phyloP scores from a whole-genome alignment of 306 rosid genomes.

The Lotus japonicus region DNA sequence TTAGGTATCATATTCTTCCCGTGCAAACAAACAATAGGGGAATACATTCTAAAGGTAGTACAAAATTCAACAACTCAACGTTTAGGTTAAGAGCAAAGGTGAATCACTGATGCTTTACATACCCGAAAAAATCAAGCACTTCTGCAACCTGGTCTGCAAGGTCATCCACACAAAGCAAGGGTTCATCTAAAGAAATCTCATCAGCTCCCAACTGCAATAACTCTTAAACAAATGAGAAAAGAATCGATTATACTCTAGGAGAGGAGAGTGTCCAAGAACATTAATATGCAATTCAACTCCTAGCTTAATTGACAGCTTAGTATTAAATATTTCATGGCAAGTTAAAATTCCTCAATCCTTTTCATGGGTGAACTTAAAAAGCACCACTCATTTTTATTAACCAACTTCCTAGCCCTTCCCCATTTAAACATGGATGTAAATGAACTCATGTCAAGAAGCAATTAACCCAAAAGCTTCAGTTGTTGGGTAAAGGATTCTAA shows the following conservation, averaged over 20 bases:
- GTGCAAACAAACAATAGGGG: too few species aligned
- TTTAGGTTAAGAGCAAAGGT: not conserved
- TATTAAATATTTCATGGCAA: not conserved
- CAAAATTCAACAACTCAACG: too few species aligned
- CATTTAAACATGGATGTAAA: not conserved
- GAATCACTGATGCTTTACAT: constrained; percentile 7
- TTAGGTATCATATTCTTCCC: too few species aligned
- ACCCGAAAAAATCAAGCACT: constrained; percentile 86
- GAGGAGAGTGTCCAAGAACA: not conserved
- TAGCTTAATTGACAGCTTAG: not conserved
- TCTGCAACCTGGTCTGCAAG: constrained; percentile 80
- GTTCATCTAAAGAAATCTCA: constrained; percentile 73
- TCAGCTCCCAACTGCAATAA: constrained; percentile 84
- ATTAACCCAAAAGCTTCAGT: too few species aligned
- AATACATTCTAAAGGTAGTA: too few species aligned
- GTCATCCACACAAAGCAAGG: constrained; percentile 72
- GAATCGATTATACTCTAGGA: constrained; percentile 13
- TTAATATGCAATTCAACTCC: not conserved
- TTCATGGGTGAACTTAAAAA: not conserved
- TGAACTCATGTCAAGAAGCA: too few species aligned
- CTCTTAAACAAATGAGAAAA: constrained; percentile 51
- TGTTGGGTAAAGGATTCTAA: too few species aligned
- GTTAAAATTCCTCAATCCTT: not conserved
- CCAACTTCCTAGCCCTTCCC: not conserved
- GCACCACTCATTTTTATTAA: not conserved